phyloP scores from a whole-genome alignment of 805 yeast genomes.

The Candida khao-thaluensis region DNA sequence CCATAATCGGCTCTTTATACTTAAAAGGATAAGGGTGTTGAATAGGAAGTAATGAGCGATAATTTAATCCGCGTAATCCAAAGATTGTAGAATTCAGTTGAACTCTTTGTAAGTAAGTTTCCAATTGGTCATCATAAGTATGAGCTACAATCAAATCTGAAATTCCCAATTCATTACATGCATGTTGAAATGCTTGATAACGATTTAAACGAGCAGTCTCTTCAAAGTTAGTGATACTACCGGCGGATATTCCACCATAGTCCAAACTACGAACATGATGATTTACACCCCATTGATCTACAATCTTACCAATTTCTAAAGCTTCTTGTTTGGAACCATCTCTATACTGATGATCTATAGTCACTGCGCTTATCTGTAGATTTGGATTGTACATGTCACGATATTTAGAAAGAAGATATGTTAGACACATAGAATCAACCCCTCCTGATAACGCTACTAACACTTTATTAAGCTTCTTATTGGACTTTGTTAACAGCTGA shows the following conservation, averaged over 20 bases:
- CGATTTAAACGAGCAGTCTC: conserved; percentile 58
- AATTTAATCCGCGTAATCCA: conserved; percentile 60
- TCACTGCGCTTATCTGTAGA: conserved; percentile 50
- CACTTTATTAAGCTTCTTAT: conserved; percentile 20
- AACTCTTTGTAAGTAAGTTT: conserved; percentile 62
- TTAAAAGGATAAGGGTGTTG: conserved; percentile 18
- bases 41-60: conserved; percentile 27
- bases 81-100: conserved; percentile 36
- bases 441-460: conserved; percentile 77
- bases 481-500: conserved; percentile 11
- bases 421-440: conserved; percentile 73
- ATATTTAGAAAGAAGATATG: conserved; percentile 47
- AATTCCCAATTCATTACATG: conserved; percentile 37
- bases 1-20: conserved; percentile 21
- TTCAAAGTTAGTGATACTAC: conserved; percentile 47
- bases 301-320: conserved; percentile 29
- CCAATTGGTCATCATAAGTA: conserved; percentile 69
- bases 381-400: conserved; percentile 24
- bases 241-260: conserved; percentile 26
- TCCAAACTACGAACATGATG: conserved; percentile 30
- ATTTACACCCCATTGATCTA: conserved; percentile 32
- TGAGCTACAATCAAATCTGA: conserved; percentile 59
- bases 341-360: conserved; percentile 65
- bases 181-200: conserved; percentile 41
- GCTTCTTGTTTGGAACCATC: conserved; percentile 53